phyloP scores from a whole-genome alignment of 163 green algal species.

The Scenedesmus sp. region DNA sequence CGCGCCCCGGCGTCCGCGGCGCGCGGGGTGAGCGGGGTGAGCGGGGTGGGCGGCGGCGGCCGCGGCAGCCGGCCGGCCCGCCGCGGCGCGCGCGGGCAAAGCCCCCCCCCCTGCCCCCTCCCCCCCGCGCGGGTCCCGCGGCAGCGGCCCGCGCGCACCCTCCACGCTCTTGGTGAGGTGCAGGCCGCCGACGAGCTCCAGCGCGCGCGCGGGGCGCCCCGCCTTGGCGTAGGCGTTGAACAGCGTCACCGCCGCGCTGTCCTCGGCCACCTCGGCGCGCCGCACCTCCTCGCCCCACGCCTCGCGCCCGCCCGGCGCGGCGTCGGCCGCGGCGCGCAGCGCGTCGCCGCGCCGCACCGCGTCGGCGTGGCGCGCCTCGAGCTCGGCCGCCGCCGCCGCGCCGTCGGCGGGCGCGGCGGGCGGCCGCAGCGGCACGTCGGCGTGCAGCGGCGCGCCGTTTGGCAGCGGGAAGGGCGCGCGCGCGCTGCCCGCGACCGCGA shows the following conservation, averaged over 20 bases:
- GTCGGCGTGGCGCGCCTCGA: too few species aligned
- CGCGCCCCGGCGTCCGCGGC: too few species aligned
- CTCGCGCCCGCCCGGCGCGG: conserved; percentile 6
- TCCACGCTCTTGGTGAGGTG: conserved; percentile 57
- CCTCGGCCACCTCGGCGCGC: too few species aligned
- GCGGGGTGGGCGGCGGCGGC: not conserved
- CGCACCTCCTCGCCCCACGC: conserved; percentile 8
- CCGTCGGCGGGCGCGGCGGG: conserved; percentile 57
- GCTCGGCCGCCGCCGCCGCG: conserved; percentile 32
- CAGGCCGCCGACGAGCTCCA: conserved; percentile 64
- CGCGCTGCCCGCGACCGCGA: conserved; percentile 61
- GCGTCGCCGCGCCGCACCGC: conserved; percentile 42
- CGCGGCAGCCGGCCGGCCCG: not conserved
- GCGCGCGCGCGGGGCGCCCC: conserved; percentile 53
- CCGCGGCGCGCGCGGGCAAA: not conserved
- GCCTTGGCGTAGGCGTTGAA: conserved; percentile 61
- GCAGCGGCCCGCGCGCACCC: conserved; percentile 41
- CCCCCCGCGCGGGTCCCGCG: not conserved
- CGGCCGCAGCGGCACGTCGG: conserved; percentile 54
- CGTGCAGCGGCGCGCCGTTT: conserved; percentile 62
- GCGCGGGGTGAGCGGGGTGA: too few species aligned
- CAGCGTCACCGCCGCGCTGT: conserved; percentile 52
- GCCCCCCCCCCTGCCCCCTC: not conserved
- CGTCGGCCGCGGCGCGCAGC: conserved; percentile 15
- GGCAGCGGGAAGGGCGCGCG: conserved; percentile 1